These are phyloP conservation scores for Vigna angularis DNA, from an alignment of 306 rosid genomes.

Conservation along the genomic window DNA sequence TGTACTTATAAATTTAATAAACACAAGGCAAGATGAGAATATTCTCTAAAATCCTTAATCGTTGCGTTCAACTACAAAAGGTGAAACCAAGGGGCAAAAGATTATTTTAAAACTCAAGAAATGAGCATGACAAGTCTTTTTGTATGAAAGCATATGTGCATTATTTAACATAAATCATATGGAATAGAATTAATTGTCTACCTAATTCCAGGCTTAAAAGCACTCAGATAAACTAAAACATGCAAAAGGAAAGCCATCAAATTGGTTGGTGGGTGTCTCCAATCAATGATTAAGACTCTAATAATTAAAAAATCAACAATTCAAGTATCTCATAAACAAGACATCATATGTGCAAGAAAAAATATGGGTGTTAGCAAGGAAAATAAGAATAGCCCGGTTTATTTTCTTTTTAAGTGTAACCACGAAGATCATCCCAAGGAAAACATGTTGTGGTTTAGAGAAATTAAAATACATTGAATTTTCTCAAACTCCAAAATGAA, in stretches of 20 bases:
- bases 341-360: slow-evolving; percentile 27
- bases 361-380: not conserved
- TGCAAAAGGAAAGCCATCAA: slow-evolving; percentile 38
- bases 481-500: slow-evolving; percentile 21
- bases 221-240: slow-evolving; percentile 38
- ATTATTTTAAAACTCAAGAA: slow-evolving; percentile 22
- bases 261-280: slow-evolving; percentile 38
- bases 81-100: slow-evolving; percentile 28
- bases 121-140: slow-evolving; percentile 3
- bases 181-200: slow-evolving; percentile 30
- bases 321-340: slow-evolving; percentile 36
- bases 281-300: slow-evolving; percentile 42
- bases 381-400: slow-evolving; percentile 7
- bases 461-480: slow-evolving; percentile 20
- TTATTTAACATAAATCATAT: slow-evolving; percentile 41
- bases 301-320: slow-evolving; percentile 42
- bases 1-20: slow-evolving; percentile 9
- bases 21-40: slow-evolving; percentile 30
- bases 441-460: slow-evolving; percentile 8
- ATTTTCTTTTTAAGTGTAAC: not conserved
- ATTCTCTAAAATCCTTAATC: slow-evolving; percentile 19
- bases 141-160: slow-evolving; percentile 36
- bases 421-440: slow-evolving; percentile 16
- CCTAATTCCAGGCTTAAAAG: slow-evolving; percentile 38
- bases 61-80: slow-evolving; percentile 33